Conservation (phyloP, 2,329 filamentous ascomycete genomes). For the Furcasterigmium furcatum region DNA sequence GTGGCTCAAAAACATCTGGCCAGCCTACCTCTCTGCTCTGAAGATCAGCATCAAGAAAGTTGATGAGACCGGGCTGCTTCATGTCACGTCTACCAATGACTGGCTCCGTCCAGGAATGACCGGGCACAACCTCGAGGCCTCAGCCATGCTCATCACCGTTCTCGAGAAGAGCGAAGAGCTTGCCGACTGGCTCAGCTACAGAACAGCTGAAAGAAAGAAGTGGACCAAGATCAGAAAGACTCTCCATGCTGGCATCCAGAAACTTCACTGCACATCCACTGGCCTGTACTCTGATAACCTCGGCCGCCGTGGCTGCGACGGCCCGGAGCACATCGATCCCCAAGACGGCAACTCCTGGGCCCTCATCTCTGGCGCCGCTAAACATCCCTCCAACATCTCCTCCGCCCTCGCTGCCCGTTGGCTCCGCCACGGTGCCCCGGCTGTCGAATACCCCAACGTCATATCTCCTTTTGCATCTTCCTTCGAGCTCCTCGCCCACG, state of each 20-base stretch:
- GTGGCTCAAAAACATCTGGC: constrained; percentile 40
- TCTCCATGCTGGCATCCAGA: constrained; percentile 16
- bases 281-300: constrained; percentile 44
- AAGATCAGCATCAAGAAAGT: constrained; percentile 28
- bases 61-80: constrained; percentile 36
- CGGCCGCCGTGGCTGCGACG: constrained; percentile 24
- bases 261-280: constrained; percentile 16
- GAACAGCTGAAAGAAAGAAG: constrained; percentile 6
- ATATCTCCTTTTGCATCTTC: constrained; percentile 30
- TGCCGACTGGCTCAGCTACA: constrained; percentile 37
- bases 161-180: constrained; percentile 44
- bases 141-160: constrained; percentile 49
- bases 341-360: constrained; percentile 50
- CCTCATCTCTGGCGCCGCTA: constrained; percentile 20
- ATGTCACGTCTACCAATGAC: constrained; percentile 45
- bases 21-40: constrained; percentile 34
- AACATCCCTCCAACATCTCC: constrained; percentile 23
- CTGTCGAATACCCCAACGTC: constrained; percentile 32
- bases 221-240: constrained; percentile 12
- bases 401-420: constrained; percentile 33
- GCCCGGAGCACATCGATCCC: constrained; percentile 36
- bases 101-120: constrained; percentile 49
- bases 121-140: constrained; percentile 48
- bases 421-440: constrained; percentile 40
- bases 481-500: constrained; percentile 31